Base-by-base conservation (phyloP, 2,329 filamentous ascomycete genomes). In the Pezicula radicicola region DNA sequence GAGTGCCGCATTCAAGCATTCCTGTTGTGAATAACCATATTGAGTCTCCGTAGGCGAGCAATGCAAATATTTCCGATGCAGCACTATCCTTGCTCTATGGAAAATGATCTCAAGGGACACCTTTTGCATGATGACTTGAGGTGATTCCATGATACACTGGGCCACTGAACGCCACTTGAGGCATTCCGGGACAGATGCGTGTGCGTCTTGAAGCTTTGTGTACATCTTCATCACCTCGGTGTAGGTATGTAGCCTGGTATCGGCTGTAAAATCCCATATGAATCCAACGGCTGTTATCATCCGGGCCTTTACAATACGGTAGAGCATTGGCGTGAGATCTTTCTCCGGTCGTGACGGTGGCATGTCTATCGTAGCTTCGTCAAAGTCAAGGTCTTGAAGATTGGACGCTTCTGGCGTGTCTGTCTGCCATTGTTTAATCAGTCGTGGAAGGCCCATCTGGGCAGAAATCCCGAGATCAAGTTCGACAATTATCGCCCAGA, bases 381-480 rank as follows among this genome's bases (percentile, higher is more conserved):
- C 74, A 57, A 88, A 84, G 62, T 88, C 84, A 21, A 81, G 76
- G 62, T 88, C 85, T 42, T 80, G 74, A 33, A 88, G 64, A 63
- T 88, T 87, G 30, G 75, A 73, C 13, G 84, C 84, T 19, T 84
- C 65, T 2, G 74, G 69, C 0, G 82, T 84, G 60, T 88, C 85
- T 41, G 75, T 79, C 54, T 87, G 83, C 30, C 81, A 77, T 21
- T 76, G 74, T 54, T 81, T 76, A 45, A 88, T 75, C 80, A 88
- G 83, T 60, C 78, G 78, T 2, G 85, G 85, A 48, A 88, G 71
- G 1, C 85, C 85, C 54, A 86, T 74, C 62, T 88, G 83, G 60
- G 84, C 85, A 1, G 82, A 79, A 21, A 85, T 82, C 4, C 87
- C 65, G 2, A 84, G 66, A 62, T 88, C 85, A 36, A 85, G 73